Evolutionary conservation across 768 basidiomycete species (phyloP).

Genomic region (Leucocoprinus leucothites): DNA sequence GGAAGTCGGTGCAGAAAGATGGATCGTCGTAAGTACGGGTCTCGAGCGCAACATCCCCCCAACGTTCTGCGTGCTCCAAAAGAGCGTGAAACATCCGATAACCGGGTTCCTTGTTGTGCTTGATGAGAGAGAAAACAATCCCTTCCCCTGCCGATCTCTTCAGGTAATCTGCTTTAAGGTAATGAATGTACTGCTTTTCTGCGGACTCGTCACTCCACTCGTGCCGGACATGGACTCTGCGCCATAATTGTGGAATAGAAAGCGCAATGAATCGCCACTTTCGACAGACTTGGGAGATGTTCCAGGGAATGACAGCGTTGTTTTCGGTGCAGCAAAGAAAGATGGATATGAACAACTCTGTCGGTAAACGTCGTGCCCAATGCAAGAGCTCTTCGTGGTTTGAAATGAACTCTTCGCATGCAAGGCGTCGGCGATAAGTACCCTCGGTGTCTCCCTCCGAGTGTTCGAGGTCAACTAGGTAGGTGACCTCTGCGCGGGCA

Average conservation of each 20-base stretch:
- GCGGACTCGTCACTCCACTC: neutral
- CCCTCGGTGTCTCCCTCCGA: neutral
- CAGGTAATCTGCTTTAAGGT: neutral
- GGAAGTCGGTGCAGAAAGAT: too few relatives aligned
- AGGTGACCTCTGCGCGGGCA: neutral
- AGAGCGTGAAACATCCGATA: neutral
- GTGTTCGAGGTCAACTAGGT: neutral
- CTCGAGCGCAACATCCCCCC: neutral
- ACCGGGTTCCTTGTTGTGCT: neutral
- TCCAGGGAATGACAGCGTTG: neutral
- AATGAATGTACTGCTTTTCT: neutral
- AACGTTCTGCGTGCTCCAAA: neutral
- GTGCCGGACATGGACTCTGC: slow-evolving; percentile 19
- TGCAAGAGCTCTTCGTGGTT: neutral
- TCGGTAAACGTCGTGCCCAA: neutral
- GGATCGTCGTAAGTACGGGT: too few relatives aligned
- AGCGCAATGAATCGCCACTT: slow-evolving; percentile 37
- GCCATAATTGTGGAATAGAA: slow-evolving; percentile 37
- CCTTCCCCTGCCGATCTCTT: neutral
- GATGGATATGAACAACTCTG: neutral
- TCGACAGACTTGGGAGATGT: slow-evolving; percentile 38
- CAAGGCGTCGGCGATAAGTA: neutral
- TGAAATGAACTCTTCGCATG: neutral
- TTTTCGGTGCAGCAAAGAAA: slow-evolving; percentile 5
- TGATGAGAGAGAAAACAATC: neutral